Evolutionary conservation across 148 eudicot genomes (phyloP).

Genomic region (Persicaria maculosa): DNA sequence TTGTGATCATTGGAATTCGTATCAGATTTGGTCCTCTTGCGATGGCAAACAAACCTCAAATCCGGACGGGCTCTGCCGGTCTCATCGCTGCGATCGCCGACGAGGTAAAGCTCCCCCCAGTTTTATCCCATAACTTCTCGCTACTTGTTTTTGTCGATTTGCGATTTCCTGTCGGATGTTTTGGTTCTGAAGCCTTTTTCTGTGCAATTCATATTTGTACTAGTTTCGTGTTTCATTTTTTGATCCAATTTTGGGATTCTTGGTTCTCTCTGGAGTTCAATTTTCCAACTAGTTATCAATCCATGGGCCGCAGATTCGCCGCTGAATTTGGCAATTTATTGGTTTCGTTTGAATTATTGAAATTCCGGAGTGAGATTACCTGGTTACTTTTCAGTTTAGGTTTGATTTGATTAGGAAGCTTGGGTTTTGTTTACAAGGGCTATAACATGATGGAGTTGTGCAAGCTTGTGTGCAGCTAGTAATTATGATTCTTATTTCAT

Average conservation of each 20-base stretch:
- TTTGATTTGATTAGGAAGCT: not conserved
- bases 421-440: not conserved
- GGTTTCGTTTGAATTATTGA: not conserved
- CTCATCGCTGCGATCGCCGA: conserved; percentile 14
- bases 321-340: not conserved
- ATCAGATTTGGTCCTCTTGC: not conserved
- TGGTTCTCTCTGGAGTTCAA: not conserved
- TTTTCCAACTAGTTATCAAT: not conserved
- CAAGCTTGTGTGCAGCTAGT: not conserved
- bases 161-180: not conserved
- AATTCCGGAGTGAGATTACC: not conserved
- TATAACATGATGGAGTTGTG: not conserved
- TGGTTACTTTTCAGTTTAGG: not conserved
- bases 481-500: conserved; percentile 17
- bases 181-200: not conserved
- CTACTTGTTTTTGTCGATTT: not conserved
- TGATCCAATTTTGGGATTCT: not conserved
- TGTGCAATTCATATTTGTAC: not conserved
- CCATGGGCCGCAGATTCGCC: not conserved
- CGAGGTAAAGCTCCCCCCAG: not conserved
- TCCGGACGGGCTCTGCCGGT: conserved; percentile 6
- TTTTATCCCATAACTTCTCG: not conserved
- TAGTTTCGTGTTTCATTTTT: not conserved
- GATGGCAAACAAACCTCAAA: conserved; percentile 13
- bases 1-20: not conserved